phyloP scores from a whole-genome alignment of 2,329 filamentous ascomycete genomes.

The Lithohypha guttulata region DNA sequence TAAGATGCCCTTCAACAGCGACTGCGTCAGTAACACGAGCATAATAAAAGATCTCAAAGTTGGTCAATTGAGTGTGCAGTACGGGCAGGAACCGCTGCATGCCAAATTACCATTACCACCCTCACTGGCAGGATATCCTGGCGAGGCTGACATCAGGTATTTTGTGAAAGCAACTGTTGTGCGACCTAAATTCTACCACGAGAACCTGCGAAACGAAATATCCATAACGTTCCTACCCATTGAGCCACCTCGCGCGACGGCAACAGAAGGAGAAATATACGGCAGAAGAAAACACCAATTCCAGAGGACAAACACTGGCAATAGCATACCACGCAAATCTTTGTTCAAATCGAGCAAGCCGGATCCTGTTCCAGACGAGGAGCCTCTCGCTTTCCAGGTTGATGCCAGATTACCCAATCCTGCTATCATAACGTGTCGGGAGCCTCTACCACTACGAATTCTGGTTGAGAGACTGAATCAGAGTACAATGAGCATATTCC shows the following conservation, averaged over 20 bases:
- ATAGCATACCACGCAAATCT: neutral
- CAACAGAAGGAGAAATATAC: conserved; percentile 66
- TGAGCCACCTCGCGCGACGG: conserved; percentile 65
- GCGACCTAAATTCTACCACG: conserved; percentile 77
- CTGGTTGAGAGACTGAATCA: conserved; percentile 66
- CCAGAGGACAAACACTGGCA: conserved; percentile 24
- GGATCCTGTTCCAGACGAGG: conserved; percentile 17
- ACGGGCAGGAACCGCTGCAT: conserved; percentile 45
- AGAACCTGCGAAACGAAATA: conserved; percentile 57
- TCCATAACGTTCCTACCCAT: conserved; percentile 80
- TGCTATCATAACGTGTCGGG: conserved; percentile 78
- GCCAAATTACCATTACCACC: conserved; percentile 80
- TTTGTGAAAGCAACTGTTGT: conserved; percentile 93
- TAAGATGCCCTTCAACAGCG: conserved; percentile 43
- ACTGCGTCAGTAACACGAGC: conserved; percentile 35
- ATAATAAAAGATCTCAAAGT: conserved; percentile 38
- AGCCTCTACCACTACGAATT: conserved; percentile 69
- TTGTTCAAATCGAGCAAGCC: conserved; percentile 45
- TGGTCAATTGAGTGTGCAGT: conserved; percentile 35
- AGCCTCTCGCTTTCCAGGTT: conserved; percentile 53
- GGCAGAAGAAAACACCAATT: conserved; percentile 63
- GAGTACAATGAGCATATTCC: conserved; percentile 57
- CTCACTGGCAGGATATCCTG: conserved; percentile 74
- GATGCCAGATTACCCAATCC: conserved; percentile 82
- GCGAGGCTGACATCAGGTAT: conserved; percentile 82